Evolutionary conservation across 306 rosid species (phyloP).

Genomic region (Vicia faba): DNA sequence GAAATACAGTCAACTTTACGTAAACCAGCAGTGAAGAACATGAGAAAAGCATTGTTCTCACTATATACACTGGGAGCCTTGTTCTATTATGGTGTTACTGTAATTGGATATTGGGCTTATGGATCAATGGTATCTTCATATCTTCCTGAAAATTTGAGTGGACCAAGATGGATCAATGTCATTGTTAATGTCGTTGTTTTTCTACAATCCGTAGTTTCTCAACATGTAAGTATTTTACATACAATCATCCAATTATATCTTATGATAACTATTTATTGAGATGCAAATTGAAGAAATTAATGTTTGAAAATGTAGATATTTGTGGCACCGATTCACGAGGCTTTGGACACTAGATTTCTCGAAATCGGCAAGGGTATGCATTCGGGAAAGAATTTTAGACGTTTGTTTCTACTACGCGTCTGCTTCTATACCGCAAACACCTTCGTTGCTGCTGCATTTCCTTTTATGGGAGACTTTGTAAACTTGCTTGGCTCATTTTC

Average conservation of each 20-base stretch:
- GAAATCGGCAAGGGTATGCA: constrained; percentile 44
- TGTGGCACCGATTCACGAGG: constrained; percentile 56
- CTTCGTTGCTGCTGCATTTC: constrained; percentile 53
- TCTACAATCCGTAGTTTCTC: constrained; percentile 57
- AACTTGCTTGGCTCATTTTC: constrained; percentile 58
- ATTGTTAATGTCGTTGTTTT: constrained; percentile 46
- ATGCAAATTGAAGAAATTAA: too few relatives aligned
- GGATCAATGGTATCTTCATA: constrained; percentile 49
- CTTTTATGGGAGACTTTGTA: constrained; percentile 66
- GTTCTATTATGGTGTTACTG: constrained; percentile 49
- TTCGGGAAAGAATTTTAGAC: constrained; percentile 47
- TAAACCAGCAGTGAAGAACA: constrained; percentile 53
- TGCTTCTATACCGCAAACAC: constrained; percentile 47
- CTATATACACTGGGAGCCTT: constrained; percentile 51
- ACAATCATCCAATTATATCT: too few relatives aligned
- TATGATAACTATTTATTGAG: too few relatives aligned
- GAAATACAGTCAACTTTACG: constrained; percentile 59
- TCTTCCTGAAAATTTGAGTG: constrained; percentile 51
- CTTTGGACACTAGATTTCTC: constrained; percentile 54
- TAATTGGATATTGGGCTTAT: constrained; percentile 66
- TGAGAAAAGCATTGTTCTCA: constrained; percentile 53
- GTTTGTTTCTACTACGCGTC: constrained; percentile 42
- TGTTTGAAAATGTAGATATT: constrained; percentile 47
- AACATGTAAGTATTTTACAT: constrained; percentile 48
- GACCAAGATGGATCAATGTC: constrained; percentile 56